Evolutionary conservation across 1,139 yeast species (phyloP).

Genomic region (Hyphopichia burtonii): DNA sequence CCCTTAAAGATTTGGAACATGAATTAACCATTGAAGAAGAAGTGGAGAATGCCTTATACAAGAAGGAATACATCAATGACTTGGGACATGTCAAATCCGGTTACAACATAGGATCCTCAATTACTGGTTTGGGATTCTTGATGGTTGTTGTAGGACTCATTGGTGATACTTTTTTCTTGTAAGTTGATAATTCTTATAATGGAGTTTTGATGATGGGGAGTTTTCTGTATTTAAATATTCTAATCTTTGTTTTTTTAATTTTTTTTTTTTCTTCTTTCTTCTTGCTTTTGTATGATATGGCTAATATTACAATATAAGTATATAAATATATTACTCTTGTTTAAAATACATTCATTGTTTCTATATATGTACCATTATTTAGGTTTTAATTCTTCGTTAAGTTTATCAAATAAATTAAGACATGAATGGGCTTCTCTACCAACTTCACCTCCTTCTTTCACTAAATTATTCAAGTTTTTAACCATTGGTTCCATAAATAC

Average conservation of each 20-base stretch:
- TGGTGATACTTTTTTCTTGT: conserved; percentile 44
- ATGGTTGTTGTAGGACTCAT: conserved; percentile 47
- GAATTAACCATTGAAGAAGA: conserved; percentile 36
- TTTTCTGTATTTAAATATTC: neutral
- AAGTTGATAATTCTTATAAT: conserved; percentile 3
- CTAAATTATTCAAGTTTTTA: conserved; percentile 50
- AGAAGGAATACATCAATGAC: conserved; percentile 37
- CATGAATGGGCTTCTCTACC: conserved; percentile 58
- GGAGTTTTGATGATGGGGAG: neutral
- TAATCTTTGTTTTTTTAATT: neutral
- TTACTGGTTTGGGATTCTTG: conserved; percentile 42
- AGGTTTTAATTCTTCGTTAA: neutral
- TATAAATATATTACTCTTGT: too few species aligned
- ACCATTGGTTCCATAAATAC: conserved; percentile 50
- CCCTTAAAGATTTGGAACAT: conserved; percentile 12
- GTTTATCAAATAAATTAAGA: conserved; percentile 7
- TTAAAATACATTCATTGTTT: neutral
- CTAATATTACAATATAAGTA: too few species aligned
- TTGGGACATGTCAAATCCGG: conserved; percentile 29
- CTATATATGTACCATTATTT: too few species aligned
- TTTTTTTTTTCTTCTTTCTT: neutral
- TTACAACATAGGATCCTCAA: conserved; percentile 35
- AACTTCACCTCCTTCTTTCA: conserved; percentile 74
- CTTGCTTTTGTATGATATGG: neutral
- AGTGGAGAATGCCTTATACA: conserved; percentile 38